A percentile compares a stretch with the other conserved stretches of the same genome.
Evolutionary conservation across 108 stramenopile species (phyloP).

Genomic region (Pseudonitzschia multiseries): DNA sequence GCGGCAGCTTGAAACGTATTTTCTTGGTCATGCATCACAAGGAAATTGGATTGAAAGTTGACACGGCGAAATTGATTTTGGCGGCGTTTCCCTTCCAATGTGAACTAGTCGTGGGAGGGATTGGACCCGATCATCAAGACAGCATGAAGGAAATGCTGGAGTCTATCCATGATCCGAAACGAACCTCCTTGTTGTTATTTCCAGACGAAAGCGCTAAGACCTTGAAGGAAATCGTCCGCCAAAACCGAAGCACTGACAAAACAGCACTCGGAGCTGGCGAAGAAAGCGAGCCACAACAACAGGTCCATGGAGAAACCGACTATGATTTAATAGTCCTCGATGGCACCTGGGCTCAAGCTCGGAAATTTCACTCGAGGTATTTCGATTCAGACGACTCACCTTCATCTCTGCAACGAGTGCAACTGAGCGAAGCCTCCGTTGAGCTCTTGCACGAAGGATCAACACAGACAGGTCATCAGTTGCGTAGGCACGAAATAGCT

Average conservation of each 20-base stretch:
- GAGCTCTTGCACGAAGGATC: constrained; percentile 12
- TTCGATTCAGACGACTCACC: background rate
- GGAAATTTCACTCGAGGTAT: constrained; percentile 54
- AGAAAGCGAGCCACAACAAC: background rate
- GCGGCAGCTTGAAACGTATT: constrained; percentile 40
- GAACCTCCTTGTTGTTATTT: constrained; percentile 62
- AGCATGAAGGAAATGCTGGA: constrained; percentile 56
- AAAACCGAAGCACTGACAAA: background rate
- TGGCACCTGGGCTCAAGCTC: constrained; percentile 77
- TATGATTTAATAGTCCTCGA: constrained; percentile 71
- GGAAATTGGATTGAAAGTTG: constrained; percentile 65
- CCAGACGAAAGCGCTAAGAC: constrained; percentile 62
- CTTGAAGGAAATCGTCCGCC: constrained; percentile 32
- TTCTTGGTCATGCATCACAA: constrained; percentile 79
- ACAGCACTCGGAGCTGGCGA: background rate
- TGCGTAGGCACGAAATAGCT: constrained; percentile 63
- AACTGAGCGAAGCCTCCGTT: constrained; percentile 51
- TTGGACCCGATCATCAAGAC: constrained; percentile 54
- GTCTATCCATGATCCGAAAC: constrained; percentile 16
- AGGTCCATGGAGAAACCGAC: background rate
- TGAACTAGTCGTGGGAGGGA: constrained; percentile 59
- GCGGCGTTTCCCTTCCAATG: constrained; percentile 48
- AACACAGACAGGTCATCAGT: constrained; percentile 35
- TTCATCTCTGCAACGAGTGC: constrained; percentile 26
- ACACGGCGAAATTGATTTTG: constrained; percentile 76